Base-by-base conservation (phyloP, 2,329 filamentous ascomycete species). In the Ophiocordyceps camponoti-rufipedis region DNA sequence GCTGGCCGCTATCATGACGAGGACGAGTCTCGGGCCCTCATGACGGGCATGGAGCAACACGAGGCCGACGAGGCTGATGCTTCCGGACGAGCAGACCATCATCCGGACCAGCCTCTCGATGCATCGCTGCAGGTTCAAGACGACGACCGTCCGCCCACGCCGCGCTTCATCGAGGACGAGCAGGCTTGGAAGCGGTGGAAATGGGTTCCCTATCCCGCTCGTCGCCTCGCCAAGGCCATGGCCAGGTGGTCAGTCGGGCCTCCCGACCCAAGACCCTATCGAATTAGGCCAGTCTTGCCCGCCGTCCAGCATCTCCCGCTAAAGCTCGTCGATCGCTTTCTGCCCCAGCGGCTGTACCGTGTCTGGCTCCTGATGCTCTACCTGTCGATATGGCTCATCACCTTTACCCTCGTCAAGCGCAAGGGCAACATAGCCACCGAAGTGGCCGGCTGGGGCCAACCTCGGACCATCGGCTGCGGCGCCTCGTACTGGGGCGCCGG, bases 401-500 rank as follows among this genome's bases (percentile, higher is more conserved):
- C 73, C 0, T 89, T 88, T 58, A 70, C 73, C 19, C 58, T 86
- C 40, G 73, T 89, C 23, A 71, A 84, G 60, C 74, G 78, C 53
- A 68, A 72, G 48, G 80, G 80, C 45, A 71, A 74, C 5, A 53
- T 67, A 41, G 66, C 70, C 2, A 68, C 73, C 23, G 75, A 82
- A 50, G 73, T 89, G 46, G 71, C 71, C 13, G 78, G 74, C 43
- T 84, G 80, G 65, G 83, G 82, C 14, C 67, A 64, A 42, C 82
- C 83, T 0, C 68, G 72, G 46, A 68, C 71, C 45, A 74, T 89
- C 41, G 67, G 74, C 29, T 91, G 85, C 58, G 74, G 72, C 12
- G 70, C 73, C 45, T 72, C 78, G 13, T 85, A 83, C 56, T 91
- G 84, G 82, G 70, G 66, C 9, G 58, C 76, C 35, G 79, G 77